phyloP scores from a whole-genome alignment of 106 monocot genomes.

The Acanthochlamys bracteata region DNA sequence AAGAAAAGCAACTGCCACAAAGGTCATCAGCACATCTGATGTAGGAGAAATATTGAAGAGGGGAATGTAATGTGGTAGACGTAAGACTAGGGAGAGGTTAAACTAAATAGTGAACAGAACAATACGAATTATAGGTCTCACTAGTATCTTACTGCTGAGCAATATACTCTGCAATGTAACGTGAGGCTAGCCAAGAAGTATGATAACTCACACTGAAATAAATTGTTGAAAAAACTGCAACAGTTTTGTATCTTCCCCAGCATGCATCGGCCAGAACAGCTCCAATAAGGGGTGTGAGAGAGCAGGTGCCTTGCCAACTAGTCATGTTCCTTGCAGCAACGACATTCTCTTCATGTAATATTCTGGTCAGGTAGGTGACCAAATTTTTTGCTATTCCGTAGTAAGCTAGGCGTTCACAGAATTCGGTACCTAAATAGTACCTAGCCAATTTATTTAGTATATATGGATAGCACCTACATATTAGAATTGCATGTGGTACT shows the following conservation, averaged over 20 bases:
- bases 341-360: constrained; percentile 70
- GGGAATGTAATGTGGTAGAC: too few relatives aligned
- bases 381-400: constrained; percentile 85
- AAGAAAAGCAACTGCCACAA: too few relatives aligned
- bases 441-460: neutral
- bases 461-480: neutral
- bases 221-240: constrained; percentile 72
- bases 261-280: constrained; percentile 88
- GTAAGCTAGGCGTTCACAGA: constrained; percentile 82
- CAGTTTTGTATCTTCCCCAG: constrained; percentile 91
- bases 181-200: neutral
- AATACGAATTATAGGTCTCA: too few relatives aligned
- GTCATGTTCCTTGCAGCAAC: constrained; percentile 81
- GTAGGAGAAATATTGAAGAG: too few relatives aligned
- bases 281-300: constrained; percentile 71
- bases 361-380: constrained; percentile 67
- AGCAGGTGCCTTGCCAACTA: constrained; percentile 91
- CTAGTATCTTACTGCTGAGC: too few relatives aligned
- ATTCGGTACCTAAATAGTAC: constrained; percentile 52
- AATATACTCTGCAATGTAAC: too few relatives aligned
- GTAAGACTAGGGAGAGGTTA: too few relatives aligned
- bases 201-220: constrained; percentile 66
- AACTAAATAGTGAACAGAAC: too few relatives aligned
- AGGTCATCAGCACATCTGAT: too few relatives aligned
- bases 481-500: neutral